Base-by-base conservation (phyloP, 1,139 yeast species). In the Hyphopichia pseudoburtonii region DNA sequence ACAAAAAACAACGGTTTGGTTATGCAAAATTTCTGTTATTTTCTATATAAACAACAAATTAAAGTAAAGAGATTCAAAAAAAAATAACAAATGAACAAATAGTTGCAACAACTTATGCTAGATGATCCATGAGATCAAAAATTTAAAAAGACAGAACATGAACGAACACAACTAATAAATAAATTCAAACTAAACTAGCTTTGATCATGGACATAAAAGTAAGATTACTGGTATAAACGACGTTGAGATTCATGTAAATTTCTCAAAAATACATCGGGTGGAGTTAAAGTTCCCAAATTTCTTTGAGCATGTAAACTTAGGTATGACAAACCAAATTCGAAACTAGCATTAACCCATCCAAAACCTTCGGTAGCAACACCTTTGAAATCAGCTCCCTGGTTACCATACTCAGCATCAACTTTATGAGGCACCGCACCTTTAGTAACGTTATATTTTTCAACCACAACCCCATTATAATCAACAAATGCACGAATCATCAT, bases 351-450 rank as follows among this genome's bases (percentile, higher is more conserved):
- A 42, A 89, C 96, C 97, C 97, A 90, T 1, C 97, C 97, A 62
- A 86, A 86, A 1, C 98, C 98, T 65, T 94, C 97, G 11, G 87
- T 84, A 0, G 97, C 96, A 25, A 87, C 96, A 30, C 97, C 96
- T 59, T 86, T 84, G 57, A 89, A 87, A 43, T 83, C 95, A 3
- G 86, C 75, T 7, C 98, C 98, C 62, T 92, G 98, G 59, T 92
- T 92, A 17, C 98, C 98, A 61, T 92, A 92, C 60, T 92, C 98
- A 0, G 97, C 97, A 49, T 86, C 88, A 17, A 92, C 97, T 46
- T 82, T 78, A 58, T 92, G 97, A 1, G 97, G 96, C 47, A 84
- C 89, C 3, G 82, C 80, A 5, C 84, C 81, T 43, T 81, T 74
- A 1, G 94, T 85, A 14, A 94, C 97, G 54, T 92, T 89, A 59